A percentile compares a stretch with the other conserved stretches of the same genome.
phyloP scores from a whole-genome alignment of 2,329 filamentous ascomycete species.

The Neopestalotiopsis sp. region DNA sequence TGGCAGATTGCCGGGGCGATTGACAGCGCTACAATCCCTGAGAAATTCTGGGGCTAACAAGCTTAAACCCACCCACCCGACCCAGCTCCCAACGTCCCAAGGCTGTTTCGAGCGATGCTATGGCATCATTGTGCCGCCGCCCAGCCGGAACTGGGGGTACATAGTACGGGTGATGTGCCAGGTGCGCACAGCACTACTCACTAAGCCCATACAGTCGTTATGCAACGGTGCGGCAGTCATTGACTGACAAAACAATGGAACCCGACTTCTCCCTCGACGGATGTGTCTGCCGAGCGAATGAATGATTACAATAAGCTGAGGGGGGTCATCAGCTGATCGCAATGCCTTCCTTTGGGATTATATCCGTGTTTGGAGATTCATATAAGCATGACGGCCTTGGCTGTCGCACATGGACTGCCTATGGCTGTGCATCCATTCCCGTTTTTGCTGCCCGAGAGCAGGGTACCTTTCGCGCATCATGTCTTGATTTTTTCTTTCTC shows the following conservation, averaged over 20 bases:
- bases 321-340: neutral
- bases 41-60: neutral
- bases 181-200: neutral
- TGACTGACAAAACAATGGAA: neutral
- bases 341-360: neutral
- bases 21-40: neutral
- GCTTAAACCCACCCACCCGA: neutral
- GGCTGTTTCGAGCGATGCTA: neutral
- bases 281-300: neutral
- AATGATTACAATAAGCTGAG: neutral
- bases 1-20: neutral
- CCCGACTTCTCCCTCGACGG: neutral
- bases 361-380: neutral
- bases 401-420: neutral
- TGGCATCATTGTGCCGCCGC: neutral
- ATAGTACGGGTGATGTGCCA: neutral
- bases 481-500: neutral
- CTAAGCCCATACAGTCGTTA: neutral
- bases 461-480: neutral
- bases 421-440: neutral
- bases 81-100: neutral
- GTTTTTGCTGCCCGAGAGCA: neutral
- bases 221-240: neutral
- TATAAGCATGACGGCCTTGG: neutral
- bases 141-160: neutral